Conservation (phyloP, 2,329 filamentous ascomycete genomes). For the Colletotrichum gigasporum region DNA sequence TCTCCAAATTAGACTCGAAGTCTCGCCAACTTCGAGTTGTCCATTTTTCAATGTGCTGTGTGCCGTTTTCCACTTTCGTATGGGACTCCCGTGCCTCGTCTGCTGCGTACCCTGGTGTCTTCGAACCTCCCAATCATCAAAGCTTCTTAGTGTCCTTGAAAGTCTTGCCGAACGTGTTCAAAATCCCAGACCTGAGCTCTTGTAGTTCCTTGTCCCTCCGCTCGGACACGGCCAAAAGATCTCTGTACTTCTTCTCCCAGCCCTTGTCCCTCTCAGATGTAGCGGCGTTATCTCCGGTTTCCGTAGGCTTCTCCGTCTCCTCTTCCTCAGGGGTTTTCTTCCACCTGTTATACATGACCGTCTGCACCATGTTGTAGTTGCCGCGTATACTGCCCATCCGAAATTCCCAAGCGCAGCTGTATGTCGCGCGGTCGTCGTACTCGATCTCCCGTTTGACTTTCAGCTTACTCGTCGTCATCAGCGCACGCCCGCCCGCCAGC, state of each 20-base stretch:
- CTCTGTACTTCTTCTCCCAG: conserved; percentile 64
- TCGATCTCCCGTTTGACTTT: conserved; percentile 56
- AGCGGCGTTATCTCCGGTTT: background rate
- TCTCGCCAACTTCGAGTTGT: background rate
- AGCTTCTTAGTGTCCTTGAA: conserved; percentile 6
- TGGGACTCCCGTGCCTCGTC: background rate
- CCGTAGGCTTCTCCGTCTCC: conserved; percentile 42
- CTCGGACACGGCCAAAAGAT: conserved; percentile 68
- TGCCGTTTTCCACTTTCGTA: background rate
- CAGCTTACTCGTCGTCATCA: conserved; percentile 54
- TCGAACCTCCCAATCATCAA: background rate
- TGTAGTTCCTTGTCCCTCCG: conserved; percentile 64
- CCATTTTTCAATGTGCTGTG: background rate
- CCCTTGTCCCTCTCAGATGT: conserved; percentile 35
- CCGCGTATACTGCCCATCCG: conserved; percentile 62
- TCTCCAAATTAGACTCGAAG: background rate
- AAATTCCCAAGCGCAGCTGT: conserved; percentile 65
- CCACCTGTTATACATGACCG: conserved; percentile 54
- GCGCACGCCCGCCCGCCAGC: conserved; percentile 61
- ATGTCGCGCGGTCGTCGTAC: conserved; percentile 52
- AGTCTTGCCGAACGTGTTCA: conserved; percentile 43
- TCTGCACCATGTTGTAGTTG: conserved; percentile 61
- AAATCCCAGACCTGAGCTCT: conserved; percentile 52
- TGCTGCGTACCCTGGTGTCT: background rate
- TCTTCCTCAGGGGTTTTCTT: conserved; percentile 39